These are phyloP conservation scores for Suillus brevipes DNA, from an alignment of 768 basidiomycete species.

Conservation along the genomic window DNA sequence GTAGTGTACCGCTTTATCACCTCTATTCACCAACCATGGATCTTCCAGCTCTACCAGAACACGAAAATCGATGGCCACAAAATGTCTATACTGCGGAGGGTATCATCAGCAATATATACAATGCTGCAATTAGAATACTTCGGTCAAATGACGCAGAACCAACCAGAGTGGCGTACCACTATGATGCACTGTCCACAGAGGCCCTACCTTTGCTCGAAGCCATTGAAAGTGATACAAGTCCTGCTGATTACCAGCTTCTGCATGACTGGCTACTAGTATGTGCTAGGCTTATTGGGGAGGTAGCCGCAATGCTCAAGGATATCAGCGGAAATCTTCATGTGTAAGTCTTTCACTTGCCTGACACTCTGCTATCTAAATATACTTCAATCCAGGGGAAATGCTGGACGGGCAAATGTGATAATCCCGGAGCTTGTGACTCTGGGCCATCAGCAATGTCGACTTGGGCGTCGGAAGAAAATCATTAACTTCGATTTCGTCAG, in stretches of 20 bases:
- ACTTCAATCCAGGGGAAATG: too few species aligned
- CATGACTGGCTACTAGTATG: background rate
- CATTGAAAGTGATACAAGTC: background rate
- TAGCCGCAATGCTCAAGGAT: background rate
- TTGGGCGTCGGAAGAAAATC: slow-evolving; percentile 10
- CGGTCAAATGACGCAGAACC: background rate
- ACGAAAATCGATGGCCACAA: background rate
- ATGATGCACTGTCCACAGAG: background rate
- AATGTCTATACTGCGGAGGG: background rate
- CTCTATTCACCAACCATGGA: background rate
- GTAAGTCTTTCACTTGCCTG: background rate
- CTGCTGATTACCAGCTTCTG: background rate
- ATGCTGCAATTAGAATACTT: background rate
- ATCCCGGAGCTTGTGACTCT: slow-evolving; percentile 9
- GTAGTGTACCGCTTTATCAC: background rate
- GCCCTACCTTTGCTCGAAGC: background rate
- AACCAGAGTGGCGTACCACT: background rate
- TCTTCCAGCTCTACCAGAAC: background rate
- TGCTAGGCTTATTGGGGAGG: background rate
- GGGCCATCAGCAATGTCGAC: background rate
- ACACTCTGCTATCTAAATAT: too few species aligned
- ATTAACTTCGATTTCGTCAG: slow-evolving; percentile 10
- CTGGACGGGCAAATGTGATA: background rate
- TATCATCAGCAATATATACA: background rate
- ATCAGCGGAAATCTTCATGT: background rate